phyloP scores from a whole-genome alignment of 345 rosid genomes.

The Xanthoceras sorbifolium region DNA sequence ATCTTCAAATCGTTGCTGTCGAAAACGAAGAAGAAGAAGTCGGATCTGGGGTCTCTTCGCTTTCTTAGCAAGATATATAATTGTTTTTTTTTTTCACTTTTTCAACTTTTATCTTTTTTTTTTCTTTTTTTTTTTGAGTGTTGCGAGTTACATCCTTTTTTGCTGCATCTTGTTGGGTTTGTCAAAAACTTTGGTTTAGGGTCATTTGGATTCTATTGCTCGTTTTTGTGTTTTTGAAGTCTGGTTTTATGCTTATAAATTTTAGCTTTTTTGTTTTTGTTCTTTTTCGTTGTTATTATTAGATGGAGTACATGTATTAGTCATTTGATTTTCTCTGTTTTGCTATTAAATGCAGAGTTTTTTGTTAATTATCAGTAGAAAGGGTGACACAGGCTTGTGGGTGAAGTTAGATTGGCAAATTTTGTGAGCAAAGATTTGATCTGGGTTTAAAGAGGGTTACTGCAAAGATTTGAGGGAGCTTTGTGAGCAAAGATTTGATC shows the following conservation, averaged over 20 bases:
- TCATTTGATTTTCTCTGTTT: background rate
- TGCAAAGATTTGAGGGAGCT: no score
- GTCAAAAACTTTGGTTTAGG: background rate
- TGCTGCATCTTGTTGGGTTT: slow-evolving; percentile 14
- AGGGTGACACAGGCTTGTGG: slow-evolving; percentile 7
- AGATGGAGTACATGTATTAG: background rate
- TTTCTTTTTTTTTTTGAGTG: slow-evolving; percentile 14
- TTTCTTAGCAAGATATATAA: slow-evolving; percentile 36
- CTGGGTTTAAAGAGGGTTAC: no score
- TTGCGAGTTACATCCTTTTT: background rate
- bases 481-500: no score
- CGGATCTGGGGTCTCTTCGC: slow-evolving; percentile 50
- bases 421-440: no score
- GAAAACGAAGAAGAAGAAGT: no score
- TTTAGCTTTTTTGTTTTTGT: background rate
- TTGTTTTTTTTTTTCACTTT: background rate
- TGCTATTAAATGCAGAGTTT: slow-evolving; percentile 10
- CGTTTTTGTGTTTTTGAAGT: background rate
- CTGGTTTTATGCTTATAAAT: background rate
- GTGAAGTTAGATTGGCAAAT: slow-evolving; percentile 14
- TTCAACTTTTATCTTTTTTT: no score
- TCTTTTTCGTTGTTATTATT: background rate
- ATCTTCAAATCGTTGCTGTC: no score
- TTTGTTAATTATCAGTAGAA: slow-evolving; percentile 4
- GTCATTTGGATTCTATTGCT: background rate